phyloP scores from a whole-genome alignment of 768 basidiomycete species.

The Cystofilobasidium capitatum region DNA sequence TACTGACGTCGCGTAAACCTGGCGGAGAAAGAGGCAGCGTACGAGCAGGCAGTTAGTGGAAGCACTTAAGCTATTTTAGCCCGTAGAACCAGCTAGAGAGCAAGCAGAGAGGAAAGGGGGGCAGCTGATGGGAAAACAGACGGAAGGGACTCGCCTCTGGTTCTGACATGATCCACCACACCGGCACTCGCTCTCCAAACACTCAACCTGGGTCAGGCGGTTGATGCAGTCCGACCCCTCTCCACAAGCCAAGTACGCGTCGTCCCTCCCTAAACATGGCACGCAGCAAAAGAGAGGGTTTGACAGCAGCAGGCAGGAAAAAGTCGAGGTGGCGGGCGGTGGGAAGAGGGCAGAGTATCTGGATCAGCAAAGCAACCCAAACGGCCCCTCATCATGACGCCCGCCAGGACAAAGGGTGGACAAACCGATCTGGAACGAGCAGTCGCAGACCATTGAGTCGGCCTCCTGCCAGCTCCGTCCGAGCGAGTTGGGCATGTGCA shows the following conservation, averaged over 20 bases:
- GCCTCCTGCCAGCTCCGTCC: slow-evolving; percentile 79
- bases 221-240: slow-evolving; percentile 90
- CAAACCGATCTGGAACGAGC: slow-evolving; percentile 71
- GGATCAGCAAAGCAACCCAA: no score
- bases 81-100: not conserved
- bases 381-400: not conserved
- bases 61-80: not conserved
- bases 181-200: slow-evolving; percentile 78
- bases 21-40: not conserved
- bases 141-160: slow-evolving; percentile 58
- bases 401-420: slow-evolving; percentile 31
- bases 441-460: slow-evolving; percentile 95
- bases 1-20: slow-evolving; percentile 85
- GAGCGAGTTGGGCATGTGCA: slow-evolving; percentile 75
- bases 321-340: not conserved
- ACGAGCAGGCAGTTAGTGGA: not conserved
- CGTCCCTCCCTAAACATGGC: slow-evolving; percentile 49
- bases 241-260: slow-evolving; percentile 64
- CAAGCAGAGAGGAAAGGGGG: not conserved
- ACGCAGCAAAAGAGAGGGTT: not conserved
- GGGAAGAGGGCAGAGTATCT: not conserved
- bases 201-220: slow-evolving; percentile 92
- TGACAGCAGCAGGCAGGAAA: not conserved
- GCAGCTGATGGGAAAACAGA: not conserved
- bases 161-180: slow-evolving; percentile 76